Base-by-base conservation (phyloP, 2,329 filamentous ascomycete genomes). In the Botrytis hyacinthi region DNA sequence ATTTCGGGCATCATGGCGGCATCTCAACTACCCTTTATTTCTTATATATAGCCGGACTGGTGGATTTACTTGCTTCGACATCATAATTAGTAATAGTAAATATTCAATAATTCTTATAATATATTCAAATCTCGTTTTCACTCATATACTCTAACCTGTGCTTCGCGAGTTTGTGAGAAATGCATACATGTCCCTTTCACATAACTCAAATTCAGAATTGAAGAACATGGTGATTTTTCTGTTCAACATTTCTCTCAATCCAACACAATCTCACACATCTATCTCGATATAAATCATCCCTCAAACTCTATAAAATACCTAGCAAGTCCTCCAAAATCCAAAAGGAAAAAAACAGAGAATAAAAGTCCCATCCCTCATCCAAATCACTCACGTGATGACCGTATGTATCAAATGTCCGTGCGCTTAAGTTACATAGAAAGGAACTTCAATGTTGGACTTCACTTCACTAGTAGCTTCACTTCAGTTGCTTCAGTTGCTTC, bases 191-290 rank as follows among this genome's bases (percentile, higher is more conserved):
- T n/a, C 2, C 26, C 5, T 26, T 7, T n/a, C 3, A 1, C n/a
- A 14, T 3, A 54, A 7, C 2, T 18, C 1, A 16, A 29, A 1
- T n/a, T 7, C 46, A 46, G 3, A 46, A 9, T 22, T 46, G 7
- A 1, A 9, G 10, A 14, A n/a, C n/a, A 51, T n/a, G 1, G 0
- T 3, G 2, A 14, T 3, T 5, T 7, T n/a, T 4, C 10, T n/a
- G 12, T 12, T 54, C 26, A n/a, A 54, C 0, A 3, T 26, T 12
- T 16, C 48, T 51, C 18, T 4, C 48, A n/a, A 16, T 0, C 5
- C 4, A 51, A 51, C 10, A 1, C 10, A 6, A n/a, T 51, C 10
- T 4, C 4, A 51, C 1, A n/a, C 12, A 51, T 51, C 10, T 6
- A n/a, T 1, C 10, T n/a, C 48, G 0, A 26, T 37, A 37, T n/a